Conservation (phyloP, 495 filamentous ascomycete genomes). For the Hypoxylon perforatum region DNA sequence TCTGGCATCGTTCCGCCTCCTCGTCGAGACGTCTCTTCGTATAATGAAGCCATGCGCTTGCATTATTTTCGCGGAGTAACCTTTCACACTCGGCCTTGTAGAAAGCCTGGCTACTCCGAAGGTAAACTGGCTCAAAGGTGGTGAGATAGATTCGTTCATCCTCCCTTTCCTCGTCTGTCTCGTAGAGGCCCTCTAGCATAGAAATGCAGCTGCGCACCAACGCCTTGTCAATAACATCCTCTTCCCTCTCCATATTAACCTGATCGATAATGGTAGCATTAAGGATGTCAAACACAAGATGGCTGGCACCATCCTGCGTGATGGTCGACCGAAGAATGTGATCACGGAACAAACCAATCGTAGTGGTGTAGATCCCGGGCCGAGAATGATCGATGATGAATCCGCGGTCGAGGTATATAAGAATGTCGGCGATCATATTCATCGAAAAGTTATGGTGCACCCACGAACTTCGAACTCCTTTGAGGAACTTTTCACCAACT, state of each 20-base stretch:
- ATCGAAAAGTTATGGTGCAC: constrained; percentile 90
- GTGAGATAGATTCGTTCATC: constrained; percentile 85
- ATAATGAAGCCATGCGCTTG: constrained; percentile 84
- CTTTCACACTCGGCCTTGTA: constrained; percentile 79
- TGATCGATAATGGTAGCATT: constrained; percentile 88
- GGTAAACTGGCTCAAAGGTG: constrained; percentile 82
- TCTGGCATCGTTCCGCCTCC: constrained; percentile 82
- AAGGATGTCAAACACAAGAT: constrained; percentile 73
- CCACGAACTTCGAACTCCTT: constrained; percentile 80
- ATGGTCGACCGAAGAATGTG: constrained; percentile 70
- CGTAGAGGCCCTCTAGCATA: constrained; percentile 93
- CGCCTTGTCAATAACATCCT: constrained; percentile 86
- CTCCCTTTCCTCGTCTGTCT: constrained; percentile 77
- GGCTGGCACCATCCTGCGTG: constrained; percentile 53
- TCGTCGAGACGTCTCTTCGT: constrained; percentile 78
- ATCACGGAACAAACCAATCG: constrained; percentile 90
- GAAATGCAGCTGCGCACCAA: constrained; percentile 84
- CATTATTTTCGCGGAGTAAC: constrained; percentile 80
- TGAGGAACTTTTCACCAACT: constrained; percentile 86
- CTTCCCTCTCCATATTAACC: constrained; percentile 90
- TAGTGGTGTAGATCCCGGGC: constrained; percentile 81
- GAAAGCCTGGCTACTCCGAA: constrained; percentile 75
- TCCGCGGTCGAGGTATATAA: constrained; percentile 98
- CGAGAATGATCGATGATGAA: constrained; percentile 75
- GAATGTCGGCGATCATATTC: constrained; percentile 96